These are phyloP conservation scores for Trichodelitschia bisporula DNA, from an alignment of 495 filamentous ascomycete genomes.

Conservation along the genomic window DNA sequence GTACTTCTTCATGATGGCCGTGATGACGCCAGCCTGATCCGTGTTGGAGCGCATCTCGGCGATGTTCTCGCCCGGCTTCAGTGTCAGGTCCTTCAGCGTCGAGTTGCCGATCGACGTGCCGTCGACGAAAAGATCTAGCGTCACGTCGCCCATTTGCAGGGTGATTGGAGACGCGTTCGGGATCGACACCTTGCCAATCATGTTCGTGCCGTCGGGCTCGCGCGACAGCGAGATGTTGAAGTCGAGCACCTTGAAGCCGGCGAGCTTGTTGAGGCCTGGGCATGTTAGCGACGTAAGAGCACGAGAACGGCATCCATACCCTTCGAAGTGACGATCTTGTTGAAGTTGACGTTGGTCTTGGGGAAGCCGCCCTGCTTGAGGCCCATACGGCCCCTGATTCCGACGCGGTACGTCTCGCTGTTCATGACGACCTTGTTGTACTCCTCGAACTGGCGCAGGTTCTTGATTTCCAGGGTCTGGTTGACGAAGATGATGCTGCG, in stretches of 20 bases:
- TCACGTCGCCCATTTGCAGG: conserved; percentile 39
- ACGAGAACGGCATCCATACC: conserved; percentile 16
- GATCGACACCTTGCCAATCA: conserved; percentile 35
- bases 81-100: conserved; percentile 28
- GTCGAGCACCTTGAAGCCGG: conserved; percentile 30
- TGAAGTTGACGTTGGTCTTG: conserved; percentile 24
- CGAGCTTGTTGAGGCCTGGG: conserved; percentile 31
- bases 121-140: conserved; percentile 30
- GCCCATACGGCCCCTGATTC: conserved; percentile 30
- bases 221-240: conserved; percentile 21
- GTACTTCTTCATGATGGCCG: conserved; percentile 18
- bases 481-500: conserved; percentile 26
- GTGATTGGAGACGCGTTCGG: conserved; percentile 47
- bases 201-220: conserved; percentile 27
- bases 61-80: conserved; percentile 35
- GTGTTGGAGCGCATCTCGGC: conserved; percentile 28
- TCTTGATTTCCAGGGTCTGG: conserved; percentile 25
- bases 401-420: conserved; percentile 30
- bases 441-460: conserved; percentile 29
- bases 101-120: conserved; percentile 27
- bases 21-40: conserved; percentile 23
- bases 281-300: conserved; percentile 1
- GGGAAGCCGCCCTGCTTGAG: conserved; percentile 27
- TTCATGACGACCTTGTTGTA: conserved; percentile 28
- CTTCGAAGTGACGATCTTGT: conserved; percentile 30